Evolutionary conservation across 2,329 filamentous ascomycete genomes (phyloP).

Genomic region (Simplicillium aogashimaense): DNA sequence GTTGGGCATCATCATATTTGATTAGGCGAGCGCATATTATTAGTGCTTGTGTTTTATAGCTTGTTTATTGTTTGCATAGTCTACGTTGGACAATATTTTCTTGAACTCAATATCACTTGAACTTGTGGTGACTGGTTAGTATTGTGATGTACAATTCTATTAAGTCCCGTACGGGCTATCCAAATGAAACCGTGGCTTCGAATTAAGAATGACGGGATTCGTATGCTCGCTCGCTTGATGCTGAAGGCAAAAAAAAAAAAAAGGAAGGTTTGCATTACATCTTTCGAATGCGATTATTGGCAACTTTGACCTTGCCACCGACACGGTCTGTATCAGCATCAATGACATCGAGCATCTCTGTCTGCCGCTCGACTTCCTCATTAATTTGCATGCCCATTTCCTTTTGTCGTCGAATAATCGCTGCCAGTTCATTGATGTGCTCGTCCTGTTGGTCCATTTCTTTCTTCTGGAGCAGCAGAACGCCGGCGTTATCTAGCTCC

Average conservation of each 20-base stretch:
- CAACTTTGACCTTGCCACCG: conserved; percentile 59
- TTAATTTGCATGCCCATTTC: conserved; percentile 72
- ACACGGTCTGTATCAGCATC: conserved; percentile 58
- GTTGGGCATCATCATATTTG: background rate
- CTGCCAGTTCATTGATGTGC: conserved; percentile 57
- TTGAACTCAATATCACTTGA: too few species aligned
- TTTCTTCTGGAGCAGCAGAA: conserved; percentile 63
- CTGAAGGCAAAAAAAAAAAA: too few species aligned
- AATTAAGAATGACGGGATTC: too few species aligned
- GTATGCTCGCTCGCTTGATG: too few species aligned
- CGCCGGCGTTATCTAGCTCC: conserved; percentile 66
- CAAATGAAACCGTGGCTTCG: too few species aligned
- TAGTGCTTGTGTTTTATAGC: too few species aligned
- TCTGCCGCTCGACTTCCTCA: conserved; percentile 63
- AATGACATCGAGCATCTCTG: conserved; percentile 56
- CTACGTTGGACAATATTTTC: too few species aligned
- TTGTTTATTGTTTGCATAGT: too few species aligned
- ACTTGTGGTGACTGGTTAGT: too few species aligned
- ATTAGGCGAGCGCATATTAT: background rate
- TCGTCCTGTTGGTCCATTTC: conserved; percentile 68
- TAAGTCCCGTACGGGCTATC: too few species aligned
- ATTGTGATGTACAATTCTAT: too few species aligned
- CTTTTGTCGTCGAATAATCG: conserved; percentile 61
- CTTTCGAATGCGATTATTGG: conserved; percentile 62
- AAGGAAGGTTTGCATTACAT: conserved; percentile 43